Base-by-base conservation (phyloP, 148 eudicot genomes). In the Mesembryanthemum crystallinum region DNA sequence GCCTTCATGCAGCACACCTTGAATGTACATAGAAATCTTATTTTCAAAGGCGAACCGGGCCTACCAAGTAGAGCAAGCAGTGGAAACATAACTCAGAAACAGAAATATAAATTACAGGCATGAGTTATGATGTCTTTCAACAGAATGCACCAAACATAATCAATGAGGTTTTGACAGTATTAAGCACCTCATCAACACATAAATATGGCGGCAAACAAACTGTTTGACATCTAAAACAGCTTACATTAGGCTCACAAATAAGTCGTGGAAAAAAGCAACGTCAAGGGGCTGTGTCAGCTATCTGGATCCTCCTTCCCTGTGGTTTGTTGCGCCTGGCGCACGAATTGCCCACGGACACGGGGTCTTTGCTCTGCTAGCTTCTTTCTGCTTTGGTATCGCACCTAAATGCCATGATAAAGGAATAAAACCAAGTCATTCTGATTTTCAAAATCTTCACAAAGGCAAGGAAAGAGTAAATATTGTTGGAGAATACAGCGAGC, bases 331-430 rank as follows among this genome's bases (percentile, higher is more conserved):
- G 39, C 78, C 20, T 86, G 91, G 71, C 83, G 79, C 42, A 86
- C 91, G 71, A 89, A 82, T 54, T 91, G 91, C 62, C 93, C 97
- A 42, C 86, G 87, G 21, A 91, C 84, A 68, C 89, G 93, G 3
- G 93, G 97, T 80, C 97, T 81, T 69, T 92, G 87, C 59, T 92
- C 97, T 72, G 97, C 97, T 55, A 89, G 84, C 77, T 79, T 86
- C 87, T 89, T 92, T 82, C 94, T 83, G 89, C 88, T 92, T 39
- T 92, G 90, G 75, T 89, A 87, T 33, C 94, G 85, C 29, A 92
- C 92, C 94, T 92, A 80, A 14, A 37, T 21, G 37, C 15, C 47
- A 39, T 28, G 45, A 21, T 37, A 55, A 7, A 23, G 12, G 15
- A 39, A 78, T 35, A 9, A 57, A 24, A 33, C 5, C 3, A 58